Base-by-base conservation (phyloP, 2,329 filamentous ascomycete genomes). In the Aspergillus ochraceus region DNA sequence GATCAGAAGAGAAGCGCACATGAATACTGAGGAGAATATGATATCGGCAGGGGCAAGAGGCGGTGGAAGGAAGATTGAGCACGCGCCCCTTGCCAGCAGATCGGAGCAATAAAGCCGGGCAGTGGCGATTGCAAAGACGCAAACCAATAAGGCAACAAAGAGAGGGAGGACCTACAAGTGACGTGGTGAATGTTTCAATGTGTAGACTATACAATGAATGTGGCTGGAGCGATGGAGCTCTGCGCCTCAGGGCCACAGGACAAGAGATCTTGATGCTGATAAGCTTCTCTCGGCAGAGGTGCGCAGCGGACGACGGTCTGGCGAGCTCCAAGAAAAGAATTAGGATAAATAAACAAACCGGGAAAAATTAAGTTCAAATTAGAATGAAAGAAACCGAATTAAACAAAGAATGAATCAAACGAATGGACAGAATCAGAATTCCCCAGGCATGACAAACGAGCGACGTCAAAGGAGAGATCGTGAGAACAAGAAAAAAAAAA, bases 211-310 rank as follows among this genome's bases (percentile, higher is more conserved):
- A 52, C 26, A 10, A 36, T 11, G 50, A 32, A 30, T 60, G 58
- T 60, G 58, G 58, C 58, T 60, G 42, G 39, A 47, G 58, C 46
- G 53, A 56, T 53, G 50, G 50, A 46, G 20, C 50, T 57, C 58
- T 60, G 49, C 56, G 58, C 58, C 58, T 60, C 58, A 60, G 52
- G 52, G 52, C 24, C 50, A 58, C 57, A 45, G 46, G 42, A 58
- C 51, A 58, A 58, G 56, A 58, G 5, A 20, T 56, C 58, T 60
- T 56, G 42, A 53, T 24, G 29, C 6, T 26, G 22, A 56, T 53
- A 59, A 59, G 57, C 57, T 53, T 60, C 39, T 19, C 49, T 47
- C 56, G 52, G 52, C 52, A 54, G 47, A 45, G 39, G 30, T 26
- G 54, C 19, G 46, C 45, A 24, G 45, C 19, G 19, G 17, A 46